A percentile compares a stretch with the other conserved stretches of the same genome.
These are phyloP conservation scores for Trametes cinnabarina DNA, from an alignment of 768 basidiomycete genomes.

Conservation along the genomic window DNA sequence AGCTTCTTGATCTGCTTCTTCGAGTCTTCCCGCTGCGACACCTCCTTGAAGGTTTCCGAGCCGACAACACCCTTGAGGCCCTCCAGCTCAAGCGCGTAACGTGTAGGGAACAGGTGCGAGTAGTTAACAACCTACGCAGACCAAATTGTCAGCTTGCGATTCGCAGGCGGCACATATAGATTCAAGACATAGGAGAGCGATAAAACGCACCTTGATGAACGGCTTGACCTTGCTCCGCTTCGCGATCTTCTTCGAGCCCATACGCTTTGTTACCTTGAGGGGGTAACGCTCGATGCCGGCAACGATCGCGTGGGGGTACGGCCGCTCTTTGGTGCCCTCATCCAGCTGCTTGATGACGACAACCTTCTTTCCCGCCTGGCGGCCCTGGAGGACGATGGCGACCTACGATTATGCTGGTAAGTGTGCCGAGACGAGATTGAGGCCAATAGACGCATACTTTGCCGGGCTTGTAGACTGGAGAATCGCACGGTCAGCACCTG, in stretches of 20 bases:
- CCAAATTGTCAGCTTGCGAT: neutral
- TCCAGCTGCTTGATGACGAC: conserved; percentile 98
- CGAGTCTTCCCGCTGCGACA: conserved; percentile 88
- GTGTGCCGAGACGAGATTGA: conserved; percentile 8
- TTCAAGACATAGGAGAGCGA: neutral
- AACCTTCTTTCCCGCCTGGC: conserved; percentile 99
- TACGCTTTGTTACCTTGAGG: conserved; percentile 93
- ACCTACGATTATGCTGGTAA: conserved; percentile 47
- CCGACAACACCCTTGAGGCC: conserved; percentile 83
- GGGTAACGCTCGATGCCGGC: conserved; percentile 99
- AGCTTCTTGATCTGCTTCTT: conserved; percentile 97
- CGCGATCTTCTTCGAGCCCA: conserved; percentile 94
- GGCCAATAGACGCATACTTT: conserved; percentile 53
- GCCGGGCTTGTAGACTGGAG: conserved; percentile 88
- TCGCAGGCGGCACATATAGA: too few species aligned
- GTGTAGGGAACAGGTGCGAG: conserved; percentile 98
- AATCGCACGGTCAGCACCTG: conserved; percentile 18
- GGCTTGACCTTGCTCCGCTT: conserved; percentile 97
- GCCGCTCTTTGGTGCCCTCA: conserved; percentile 94
- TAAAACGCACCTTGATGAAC: conserved; percentile 87
- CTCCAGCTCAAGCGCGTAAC: conserved; percentile 97
- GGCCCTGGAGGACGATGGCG: conserved; percentile 96
- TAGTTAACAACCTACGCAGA: conserved; percentile 84
- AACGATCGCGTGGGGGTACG: conserved; percentile 97
- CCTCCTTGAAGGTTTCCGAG: conserved; percentile 95